Percentiles rank a stretch among this genome's conserved stretches.
Conservation (phyloP, 2,329 filamentous ascomycete species). For the Verticillium albo-atrum region DNA sequence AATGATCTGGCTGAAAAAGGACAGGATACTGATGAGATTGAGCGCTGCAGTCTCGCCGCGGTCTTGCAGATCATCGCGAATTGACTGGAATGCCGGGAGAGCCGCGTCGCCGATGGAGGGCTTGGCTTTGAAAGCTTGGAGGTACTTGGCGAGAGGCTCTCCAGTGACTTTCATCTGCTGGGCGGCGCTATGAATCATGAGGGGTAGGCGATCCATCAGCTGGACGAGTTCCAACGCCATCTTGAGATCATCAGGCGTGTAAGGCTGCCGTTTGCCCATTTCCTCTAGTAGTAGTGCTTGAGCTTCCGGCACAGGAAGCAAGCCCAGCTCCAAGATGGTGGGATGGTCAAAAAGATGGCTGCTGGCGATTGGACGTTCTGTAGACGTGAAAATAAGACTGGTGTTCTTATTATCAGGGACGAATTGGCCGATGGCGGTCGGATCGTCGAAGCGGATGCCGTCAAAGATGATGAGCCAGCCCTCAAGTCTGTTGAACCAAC, state of each 20-base stretch:
- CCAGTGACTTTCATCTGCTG: constrained; percentile 56
- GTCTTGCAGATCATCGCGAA: constrained; percentile 43
- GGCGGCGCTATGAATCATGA: constrained; percentile 64
- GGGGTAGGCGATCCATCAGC: constrained; percentile 58
- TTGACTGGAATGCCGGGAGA: constrained; percentile 40
- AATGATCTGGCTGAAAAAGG: constrained; percentile 60
- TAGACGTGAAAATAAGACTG: constrained; percentile 65
- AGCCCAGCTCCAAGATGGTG: constrained; percentile 49
- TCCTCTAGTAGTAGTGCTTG: constrained; percentile 58
- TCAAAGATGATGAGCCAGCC: constrained; percentile 67
- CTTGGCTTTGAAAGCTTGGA: constrained; percentile 51
- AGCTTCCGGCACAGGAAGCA: constrained; percentile 52
- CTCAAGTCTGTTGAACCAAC: constrained; percentile 57
- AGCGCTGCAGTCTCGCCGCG: constrained; percentile 48
- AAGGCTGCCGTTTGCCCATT: constrained; percentile 53
- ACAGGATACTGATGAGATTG: constrained; percentile 60
- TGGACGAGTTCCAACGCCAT: constrained; percentile 59
- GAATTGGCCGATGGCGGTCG: constrained; percentile 49
- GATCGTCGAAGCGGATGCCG: constrained; percentile 57
- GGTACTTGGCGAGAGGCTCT: constrained; percentile 57
- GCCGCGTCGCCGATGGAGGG: constrained; percentile 42
- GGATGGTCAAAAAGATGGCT: constrained; percentile 56
- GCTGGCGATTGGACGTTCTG: constrained; percentile 52
- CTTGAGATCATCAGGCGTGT: constrained; percentile 46
- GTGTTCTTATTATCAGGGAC: constrained; percentile 61